Percentiles rank a stretch among this genome's conserved stretches.
Conservation (phyloP, 257 asterid genomes). For the Petunia axillaris region DNA sequence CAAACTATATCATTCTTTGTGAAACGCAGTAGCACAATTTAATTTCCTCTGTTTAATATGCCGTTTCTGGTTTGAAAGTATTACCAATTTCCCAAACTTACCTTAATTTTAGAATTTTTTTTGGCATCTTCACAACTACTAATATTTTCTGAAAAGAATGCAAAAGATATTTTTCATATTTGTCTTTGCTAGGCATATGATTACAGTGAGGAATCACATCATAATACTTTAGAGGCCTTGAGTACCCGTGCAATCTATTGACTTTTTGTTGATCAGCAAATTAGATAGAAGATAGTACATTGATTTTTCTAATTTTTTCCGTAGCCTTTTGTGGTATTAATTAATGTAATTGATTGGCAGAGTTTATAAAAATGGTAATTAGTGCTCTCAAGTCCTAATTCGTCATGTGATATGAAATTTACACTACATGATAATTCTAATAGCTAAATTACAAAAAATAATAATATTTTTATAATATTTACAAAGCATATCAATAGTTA, state of each 20-base stretch:
- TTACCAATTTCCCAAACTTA: not conserved
- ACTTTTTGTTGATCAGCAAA: not conserved
- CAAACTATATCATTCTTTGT: too few species aligned
- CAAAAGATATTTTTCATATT: not conserved
- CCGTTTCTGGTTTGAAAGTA: not conserved
- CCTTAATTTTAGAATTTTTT: not conserved
- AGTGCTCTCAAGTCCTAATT: too few species aligned
- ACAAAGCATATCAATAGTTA: too few species aligned
- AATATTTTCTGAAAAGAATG: not conserved
- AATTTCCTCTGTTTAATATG: not conserved
- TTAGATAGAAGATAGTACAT: not conserved
- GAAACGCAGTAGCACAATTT: not conserved
- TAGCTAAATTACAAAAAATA: too few species aligned
- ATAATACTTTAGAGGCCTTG: not conserved
- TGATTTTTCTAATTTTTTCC: too few species aligned
- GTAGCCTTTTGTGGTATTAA: not conserved
- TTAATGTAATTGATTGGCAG: too few species aligned
- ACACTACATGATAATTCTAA: too few species aligned
- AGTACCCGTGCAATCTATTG: not conserved
- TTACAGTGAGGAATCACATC: not conserved
- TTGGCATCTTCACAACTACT: constrained; percentile 15
- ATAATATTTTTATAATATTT: too few species aligned
- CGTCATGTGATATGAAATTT: too few species aligned
- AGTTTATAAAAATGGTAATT: too few species aligned
- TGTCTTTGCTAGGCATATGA: constrained; percentile 22